Conservation (phyloP, 2,329 filamentous ascomycete species). For the Elsinoe ampelina region DNA sequence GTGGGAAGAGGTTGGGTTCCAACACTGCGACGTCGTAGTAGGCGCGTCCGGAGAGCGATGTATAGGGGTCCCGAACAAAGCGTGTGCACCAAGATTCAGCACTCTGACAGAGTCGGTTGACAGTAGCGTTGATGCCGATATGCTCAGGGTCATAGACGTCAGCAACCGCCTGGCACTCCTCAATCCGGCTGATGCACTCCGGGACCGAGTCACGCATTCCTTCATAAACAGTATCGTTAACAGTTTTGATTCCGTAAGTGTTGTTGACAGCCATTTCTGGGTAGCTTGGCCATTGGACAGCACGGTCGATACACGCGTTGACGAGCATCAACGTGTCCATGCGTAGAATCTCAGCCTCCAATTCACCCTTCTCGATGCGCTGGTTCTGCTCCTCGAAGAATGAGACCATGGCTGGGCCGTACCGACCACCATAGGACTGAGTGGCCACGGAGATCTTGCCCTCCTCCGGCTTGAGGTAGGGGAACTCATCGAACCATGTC, state of each 20-base stretch:
- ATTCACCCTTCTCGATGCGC: slow-evolving; percentile 41
- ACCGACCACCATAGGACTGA: slow-evolving; percentile 55
- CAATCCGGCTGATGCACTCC: slow-evolving; percentile 43
- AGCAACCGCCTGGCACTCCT: slow-evolving; percentile 40
- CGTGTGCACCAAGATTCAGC: slow-evolving; percentile 48
- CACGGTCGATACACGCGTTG: slow-evolving; percentile 47
- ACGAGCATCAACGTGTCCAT: slow-evolving; percentile 45
- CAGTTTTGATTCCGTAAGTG: slow-evolving; percentile 46
- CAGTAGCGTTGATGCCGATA: slow-evolving; percentile 27
- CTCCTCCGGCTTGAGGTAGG: slow-evolving; percentile 36
- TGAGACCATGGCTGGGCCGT: slow-evolving; percentile 55
- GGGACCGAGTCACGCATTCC: slow-evolving; percentile 1
- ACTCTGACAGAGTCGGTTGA: slow-evolving; percentile 43
- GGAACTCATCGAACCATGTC: slow-evolving; percentile 35
- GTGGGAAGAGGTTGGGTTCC: slow-evolving; percentile 29
- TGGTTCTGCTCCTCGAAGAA: slow-evolving; percentile 52
- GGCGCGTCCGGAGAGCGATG: slow-evolving; percentile 34
- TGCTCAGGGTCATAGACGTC: background rate
- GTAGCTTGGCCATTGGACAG: slow-evolving; percentile 36
- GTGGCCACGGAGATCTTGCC: slow-evolving; percentile 52
- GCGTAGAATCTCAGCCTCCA: slow-evolving; percentile 36
- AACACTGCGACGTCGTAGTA: slow-evolving; percentile 50
- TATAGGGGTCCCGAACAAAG: slow-evolving; percentile 48
- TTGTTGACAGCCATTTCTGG: slow-evolving; percentile 44
- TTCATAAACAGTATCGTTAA: slow-evolving; percentile 23